Evolutionary conservation across 805 yeast species (phyloP).

Genomic region (Cyberlindnera euphorbiiphila): DNA sequence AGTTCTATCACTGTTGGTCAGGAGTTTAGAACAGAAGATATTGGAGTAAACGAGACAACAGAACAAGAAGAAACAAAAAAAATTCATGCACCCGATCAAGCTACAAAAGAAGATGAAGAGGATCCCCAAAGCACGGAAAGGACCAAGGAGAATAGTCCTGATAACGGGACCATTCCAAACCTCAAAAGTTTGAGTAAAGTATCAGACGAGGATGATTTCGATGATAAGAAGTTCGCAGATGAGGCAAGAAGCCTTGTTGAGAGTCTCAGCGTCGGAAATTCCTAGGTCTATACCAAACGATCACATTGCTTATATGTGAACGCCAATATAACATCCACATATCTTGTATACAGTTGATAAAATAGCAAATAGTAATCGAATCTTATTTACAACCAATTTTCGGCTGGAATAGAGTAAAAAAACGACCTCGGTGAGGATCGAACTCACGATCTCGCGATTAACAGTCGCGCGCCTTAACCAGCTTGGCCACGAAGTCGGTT

Average conservation of each 20-base stretch:
- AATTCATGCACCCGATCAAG: neutral
- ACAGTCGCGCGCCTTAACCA: slow-evolving; percentile 48
- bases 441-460: slow-evolving; percentile 49
- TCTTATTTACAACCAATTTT: too few relatives aligned
- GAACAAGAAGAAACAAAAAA: neutral
- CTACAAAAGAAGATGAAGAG: slow-evolving; percentile 1
- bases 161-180: neutral
- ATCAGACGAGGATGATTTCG: slow-evolving; percentile 6
- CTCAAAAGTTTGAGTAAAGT: neutral
- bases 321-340: too few relatives aligned
- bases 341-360: too few relatives aligned
- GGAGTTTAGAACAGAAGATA: neutral
- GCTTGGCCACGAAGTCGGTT: slow-evolving; percentile 30
- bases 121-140: too few relatives aligned
- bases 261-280: too few relatives aligned
- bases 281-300: neutral
- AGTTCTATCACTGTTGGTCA: slow-evolving; percentile 1
- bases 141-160: neutral
- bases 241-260: slow-evolving; percentile 26
- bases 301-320: neutral
- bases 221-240: slow-evolving; percentile 22
- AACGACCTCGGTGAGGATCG: slow-evolving; percentile 49
- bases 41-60: neutral
- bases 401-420: too few relatives aligned
- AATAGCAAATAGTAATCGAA: too few relatives aligned